phyloP scores from a whole-genome alignment of 495 filamentous ascomycete species.

The Lineolata rhizophorae region DNA sequence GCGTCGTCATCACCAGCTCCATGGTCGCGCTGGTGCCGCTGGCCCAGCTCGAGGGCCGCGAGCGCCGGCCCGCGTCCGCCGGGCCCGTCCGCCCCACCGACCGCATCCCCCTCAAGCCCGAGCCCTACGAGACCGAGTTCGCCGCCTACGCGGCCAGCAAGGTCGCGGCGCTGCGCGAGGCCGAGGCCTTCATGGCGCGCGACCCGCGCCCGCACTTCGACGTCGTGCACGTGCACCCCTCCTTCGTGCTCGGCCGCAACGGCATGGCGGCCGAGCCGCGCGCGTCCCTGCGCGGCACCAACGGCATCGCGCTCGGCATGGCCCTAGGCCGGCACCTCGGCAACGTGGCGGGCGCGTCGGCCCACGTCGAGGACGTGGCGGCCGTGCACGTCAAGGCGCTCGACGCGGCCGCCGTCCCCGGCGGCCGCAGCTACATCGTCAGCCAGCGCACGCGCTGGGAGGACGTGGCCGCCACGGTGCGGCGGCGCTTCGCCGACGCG shows the following conservation, averaged over 20 bases:
- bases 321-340: slow-evolving; percentile 16
- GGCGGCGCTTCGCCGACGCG: slow-evolving; percentile 20
- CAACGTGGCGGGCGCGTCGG: slow-evolving; percentile 16
- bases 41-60: slow-evolving; percentile 1
- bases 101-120: slow-evolving; percentile 2
- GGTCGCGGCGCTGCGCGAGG: slow-evolving; percentile 5
- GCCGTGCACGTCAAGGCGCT: slow-evolving; percentile 21
- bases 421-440: slow-evolving; percentile 20
- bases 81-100: slow-evolving; percentile 2
- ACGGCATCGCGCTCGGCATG: slow-evolving; percentile 16
- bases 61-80: slow-evolving; percentile 1
- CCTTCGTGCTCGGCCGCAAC: slow-evolving; percentile 6
- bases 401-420: slow-evolving; percentile 15
- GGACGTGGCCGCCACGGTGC: slow-evolving; percentile 20
- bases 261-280: slow-evolving; percentile 2
- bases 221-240: slow-evolving; percentile 5
- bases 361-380: slow-evolving; percentile 25
- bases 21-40: slow-evolving; percentile 7
- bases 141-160: slow-evolving; percentile 6
- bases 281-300: slow-evolving; percentile 16
- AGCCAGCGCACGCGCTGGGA: slow-evolving; percentile 18
- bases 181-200: slow-evolving; percentile 4
- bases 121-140: slow-evolving; percentile 4
- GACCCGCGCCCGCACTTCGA: slow-evolving; percentile 5
- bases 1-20: slow-evolving; percentile 19